These are phyloP conservation scores for Stevia rebaudiana DNA, from an alignment of 140 eudicot species.

Conservation along the genomic window DNA sequence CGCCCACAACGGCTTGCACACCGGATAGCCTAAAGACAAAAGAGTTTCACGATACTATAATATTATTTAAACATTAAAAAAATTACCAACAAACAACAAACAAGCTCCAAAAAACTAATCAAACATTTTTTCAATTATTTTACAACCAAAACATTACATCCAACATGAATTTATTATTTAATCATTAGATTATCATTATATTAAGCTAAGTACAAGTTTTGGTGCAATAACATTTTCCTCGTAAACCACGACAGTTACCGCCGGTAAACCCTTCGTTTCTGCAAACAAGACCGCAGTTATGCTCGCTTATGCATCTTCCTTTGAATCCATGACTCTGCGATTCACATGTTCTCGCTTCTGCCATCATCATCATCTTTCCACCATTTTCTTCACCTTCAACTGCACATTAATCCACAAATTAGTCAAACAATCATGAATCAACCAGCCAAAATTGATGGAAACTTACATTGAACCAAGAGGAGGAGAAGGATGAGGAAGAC, in stretches of 20 bases:
- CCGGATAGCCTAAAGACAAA: too few species aligned
- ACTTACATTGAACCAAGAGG: constrained; percentile 14
- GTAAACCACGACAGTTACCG: constrained; percentile 51
- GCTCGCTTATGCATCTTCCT: constrained; percentile 35
- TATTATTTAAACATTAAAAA: too few species aligned
- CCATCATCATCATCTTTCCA: too few species aligned
- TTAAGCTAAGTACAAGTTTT: constrained; percentile 15
- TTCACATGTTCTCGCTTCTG: constrained; percentile 45
- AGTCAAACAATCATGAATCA: too few species aligned
- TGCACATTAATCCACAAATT: background rate
- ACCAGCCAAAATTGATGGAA: background rate
- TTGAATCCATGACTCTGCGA: constrained; percentile 37
- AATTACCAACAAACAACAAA: too few species aligned
- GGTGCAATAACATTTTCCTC: constrained; percentile 46
- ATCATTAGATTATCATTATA: too few species aligned
- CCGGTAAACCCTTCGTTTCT: constrained; percentile 44
- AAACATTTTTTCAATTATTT: too few species aligned
- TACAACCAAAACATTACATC: too few species aligned
- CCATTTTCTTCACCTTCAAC: constrained; percentile 13
- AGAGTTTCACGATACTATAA: too few species aligned
- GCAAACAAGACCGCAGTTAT: constrained; percentile 44
- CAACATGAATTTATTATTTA: too few species aligned
- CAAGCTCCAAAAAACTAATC: too few species aligned
- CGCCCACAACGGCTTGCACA: too few species aligned
- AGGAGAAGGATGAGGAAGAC: constrained; percentile 12